Evolutionary conservation across 2,329 filamentous ascomycete species (phyloP).

Genomic region (Cyclaneusma minus): DNA sequence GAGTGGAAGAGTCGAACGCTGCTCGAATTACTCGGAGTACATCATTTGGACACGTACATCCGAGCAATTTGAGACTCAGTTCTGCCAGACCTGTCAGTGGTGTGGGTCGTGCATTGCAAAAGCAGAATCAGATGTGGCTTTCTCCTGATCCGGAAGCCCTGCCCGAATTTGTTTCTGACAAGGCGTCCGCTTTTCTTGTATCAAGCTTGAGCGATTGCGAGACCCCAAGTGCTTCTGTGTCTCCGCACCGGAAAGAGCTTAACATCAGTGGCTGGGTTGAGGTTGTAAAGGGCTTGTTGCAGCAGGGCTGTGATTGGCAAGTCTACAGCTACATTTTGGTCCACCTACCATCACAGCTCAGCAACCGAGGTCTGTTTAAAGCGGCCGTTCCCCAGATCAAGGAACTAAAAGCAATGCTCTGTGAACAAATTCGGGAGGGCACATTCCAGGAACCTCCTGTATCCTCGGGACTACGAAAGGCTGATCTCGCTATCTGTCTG

Average conservation of each 20-base stretch:
- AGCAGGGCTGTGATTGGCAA: slow-evolving; percentile 72
- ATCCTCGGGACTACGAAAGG: slow-evolving; percentile 66
- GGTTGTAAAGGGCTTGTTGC: slow-evolving; percentile 55
- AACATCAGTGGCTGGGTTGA: slow-evolving; percentile 48
- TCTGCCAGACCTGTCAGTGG: slow-evolving; percentile 22
- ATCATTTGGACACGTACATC: slow-evolving; percentile 15
- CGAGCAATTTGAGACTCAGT: too few species aligned
- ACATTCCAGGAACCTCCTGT: slow-evolving; percentile 69
- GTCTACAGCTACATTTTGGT: slow-evolving; percentile 81
- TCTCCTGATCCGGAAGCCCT: slow-evolving; percentile 40
- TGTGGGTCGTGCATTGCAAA: slow-evolving; percentile 14
- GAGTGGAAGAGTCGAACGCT: slow-evolving; percentile 19
- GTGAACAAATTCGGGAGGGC: slow-evolving; percentile 66
- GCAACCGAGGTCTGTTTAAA: slow-evolving; percentile 75
- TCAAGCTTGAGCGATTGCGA: slow-evolving; percentile 6
- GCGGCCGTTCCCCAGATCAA: slow-evolving; percentile 61
- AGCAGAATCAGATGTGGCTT: slow-evolving; percentile 39
- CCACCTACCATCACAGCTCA: slow-evolving; percentile 73
- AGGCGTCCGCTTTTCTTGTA: slow-evolving; percentile 16
- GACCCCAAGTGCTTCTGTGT: background rate
- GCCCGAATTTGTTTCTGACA: slow-evolving; percentile 25
- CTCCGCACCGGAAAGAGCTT: slow-evolving; percentile 5
- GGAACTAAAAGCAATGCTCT: slow-evolving; percentile 59
- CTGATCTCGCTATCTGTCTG: slow-evolving; percentile 77
- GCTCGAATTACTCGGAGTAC: slow-evolving; percentile 16